phyloP scores from a whole-genome alignment of 768 basidiomycete species.

The Astraeus odoratus region DNA sequence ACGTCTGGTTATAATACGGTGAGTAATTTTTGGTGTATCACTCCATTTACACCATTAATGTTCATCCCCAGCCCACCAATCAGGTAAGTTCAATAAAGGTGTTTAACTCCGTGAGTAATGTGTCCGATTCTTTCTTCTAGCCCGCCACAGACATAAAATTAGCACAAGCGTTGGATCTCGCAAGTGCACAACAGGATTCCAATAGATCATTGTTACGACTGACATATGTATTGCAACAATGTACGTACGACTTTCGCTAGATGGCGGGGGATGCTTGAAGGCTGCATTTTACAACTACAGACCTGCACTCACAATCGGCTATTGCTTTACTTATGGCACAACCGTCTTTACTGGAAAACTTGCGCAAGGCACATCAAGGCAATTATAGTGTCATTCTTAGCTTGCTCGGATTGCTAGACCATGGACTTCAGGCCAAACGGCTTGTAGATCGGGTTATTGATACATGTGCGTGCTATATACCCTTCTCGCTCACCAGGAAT shows the following conservation, averaged over 20 bases:
- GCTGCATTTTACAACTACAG: constrained; percentile 29
- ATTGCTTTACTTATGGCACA: constrained; percentile 80
- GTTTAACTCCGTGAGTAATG: constrained; percentile 4
- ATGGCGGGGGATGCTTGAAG: background rate
- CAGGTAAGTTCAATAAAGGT: constrained; percentile 17
- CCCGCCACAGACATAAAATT: constrained; percentile 52
- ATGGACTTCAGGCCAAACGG: constrained; percentile 77
- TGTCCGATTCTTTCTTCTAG: constrained; percentile 11
- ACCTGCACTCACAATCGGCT: constrained; percentile 69
- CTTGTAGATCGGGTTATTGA: constrained; percentile 91
- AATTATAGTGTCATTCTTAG: constrained; percentile 89
- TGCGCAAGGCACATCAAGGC: constrained; percentile 87
- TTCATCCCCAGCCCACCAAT: constrained; percentile 16
- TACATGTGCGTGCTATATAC: constrained; percentile 34
- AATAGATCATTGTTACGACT: constrained; percentile 69
- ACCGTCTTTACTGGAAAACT: constrained; percentile 72
- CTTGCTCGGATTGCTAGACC: constrained; percentile 87
- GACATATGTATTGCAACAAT: constrained; percentile 75
- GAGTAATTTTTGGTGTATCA: constrained; percentile 9
- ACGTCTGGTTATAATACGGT: constrained; percentile 47
- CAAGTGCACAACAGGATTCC: constrained; percentile 72
- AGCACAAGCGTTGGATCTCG: constrained; percentile 62
- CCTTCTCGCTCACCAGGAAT: background rate
- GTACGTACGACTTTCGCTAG: constrained; percentile 31
- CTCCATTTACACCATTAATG: constrained; percentile 1